phyloP scores from a whole-genome alignment of 306 rosid genomes.

The Vicia villosa region DNA sequence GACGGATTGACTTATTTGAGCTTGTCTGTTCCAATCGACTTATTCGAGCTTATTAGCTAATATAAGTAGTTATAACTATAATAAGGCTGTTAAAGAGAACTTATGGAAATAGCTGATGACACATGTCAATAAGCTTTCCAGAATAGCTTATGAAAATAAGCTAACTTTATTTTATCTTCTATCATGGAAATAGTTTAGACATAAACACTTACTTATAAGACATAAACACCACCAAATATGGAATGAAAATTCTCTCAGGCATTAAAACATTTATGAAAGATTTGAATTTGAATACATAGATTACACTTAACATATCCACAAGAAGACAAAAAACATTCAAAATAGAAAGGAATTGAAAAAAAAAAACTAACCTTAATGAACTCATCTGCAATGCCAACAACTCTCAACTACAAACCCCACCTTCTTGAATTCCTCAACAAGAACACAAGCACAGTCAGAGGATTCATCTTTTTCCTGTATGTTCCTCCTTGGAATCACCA shows the following conservation, averaged over 20 bases:
- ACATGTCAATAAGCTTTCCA: neutral
- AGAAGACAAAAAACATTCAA: neutral
- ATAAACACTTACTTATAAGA: neutral
- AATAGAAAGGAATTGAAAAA: conserved; percentile 3
- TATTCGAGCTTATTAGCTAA: neutral
- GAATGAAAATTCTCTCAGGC: conserved; percentile 17
- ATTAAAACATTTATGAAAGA: neutral
- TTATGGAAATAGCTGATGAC: neutral
- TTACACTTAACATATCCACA: conserved; percentile 1
- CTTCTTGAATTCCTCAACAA: conserved; percentile 59
- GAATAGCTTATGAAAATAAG: neutral
- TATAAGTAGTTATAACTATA: neutral
- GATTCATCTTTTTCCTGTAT: conserved; percentile 46
- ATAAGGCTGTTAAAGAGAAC: neutral
- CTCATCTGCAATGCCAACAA: conserved; percentile 81
- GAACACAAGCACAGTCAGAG: conserved; percentile 56
- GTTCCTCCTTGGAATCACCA: conserved; percentile 71
- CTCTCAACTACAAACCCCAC: conserved; percentile 73
- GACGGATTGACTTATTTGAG: neutral
- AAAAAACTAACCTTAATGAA: conserved; percentile 80
- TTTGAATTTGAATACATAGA: conserved; percentile 21
- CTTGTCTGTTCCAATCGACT: too few species aligned
- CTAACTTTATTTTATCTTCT: neutral
- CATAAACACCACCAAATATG: neutral
- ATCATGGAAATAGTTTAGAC: neutral